Base-by-base conservation (phyloP, 2,329 filamentous ascomycete species). In the Apiospora arundinis region DNA sequence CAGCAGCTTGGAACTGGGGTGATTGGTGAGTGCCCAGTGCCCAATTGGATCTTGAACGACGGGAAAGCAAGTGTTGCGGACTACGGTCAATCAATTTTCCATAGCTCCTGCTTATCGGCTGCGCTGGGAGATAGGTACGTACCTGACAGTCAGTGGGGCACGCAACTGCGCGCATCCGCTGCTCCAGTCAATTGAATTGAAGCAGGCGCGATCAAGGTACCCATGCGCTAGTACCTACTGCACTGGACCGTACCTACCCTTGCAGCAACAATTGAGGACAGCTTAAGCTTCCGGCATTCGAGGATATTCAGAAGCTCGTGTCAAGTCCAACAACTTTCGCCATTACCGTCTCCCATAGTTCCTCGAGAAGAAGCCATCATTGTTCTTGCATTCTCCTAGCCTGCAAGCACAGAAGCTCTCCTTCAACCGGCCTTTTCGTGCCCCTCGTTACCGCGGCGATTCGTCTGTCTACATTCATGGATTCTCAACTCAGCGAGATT, bases 401-500 rank as follows among this genome's bases (percentile, higher is more conserved):
- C 32, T 63, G 56, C 56, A 63, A 40, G 32, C 32, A 40, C 32
- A 40, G 18, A 37, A 40, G 2, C 56, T 63, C 32, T 18, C 32
- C 2, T 14, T 40, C 32, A 40, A n/a, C 7, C 4, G 32, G 32
- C 56, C 32, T 37, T 21, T n/a, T 23, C 56, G 56, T 23, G 56
- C 32, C 32, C 28, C 21, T 63, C 56, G 56, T 40, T 63, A n/a
- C 56, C 40, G 56, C 56, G 32, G 56, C 56, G 32, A 40, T 63
- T 63, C 28, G 32, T 63, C 56, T 40, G 56, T 40, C 56, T 12
- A 63, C 32, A 63, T 87, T 86, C 85, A 93, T 93, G 91, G 92
- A 93, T 89, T 90, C 91, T 80, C 94, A 93, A 87, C 87, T 97
- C 83, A 91, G 92, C 84, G 91, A 96, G 83, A 89, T 97, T 86